Conservation (phyloP, 2,329 filamentous ascomycete species). For the Phaeomoniella chlamydospora region DNA sequence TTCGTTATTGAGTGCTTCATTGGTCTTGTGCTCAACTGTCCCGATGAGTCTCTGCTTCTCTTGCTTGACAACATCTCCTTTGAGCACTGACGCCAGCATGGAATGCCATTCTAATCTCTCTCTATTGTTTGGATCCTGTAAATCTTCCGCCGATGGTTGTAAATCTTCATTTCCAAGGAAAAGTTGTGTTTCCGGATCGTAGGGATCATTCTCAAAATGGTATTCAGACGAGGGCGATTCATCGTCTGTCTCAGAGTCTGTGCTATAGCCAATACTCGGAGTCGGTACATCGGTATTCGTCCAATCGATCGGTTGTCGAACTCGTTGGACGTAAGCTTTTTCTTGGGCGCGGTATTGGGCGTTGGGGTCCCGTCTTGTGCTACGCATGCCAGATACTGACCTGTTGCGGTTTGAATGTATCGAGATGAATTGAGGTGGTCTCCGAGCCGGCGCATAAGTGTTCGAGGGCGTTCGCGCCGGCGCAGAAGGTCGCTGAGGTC, state of each 20-base stretch:
- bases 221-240: conserved; percentile 78
- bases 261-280: conserved; percentile 50
- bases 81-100: conserved; percentile 90
- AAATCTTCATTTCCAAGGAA: conserved; percentile 75
- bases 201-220: conserved; percentile 66
- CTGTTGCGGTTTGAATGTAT: conserved; percentile 35
- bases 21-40: conserved; percentile 57
- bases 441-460: conserved; percentile 56
- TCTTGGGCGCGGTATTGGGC: conserved; percentile 73
- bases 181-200: conserved; percentile 83
- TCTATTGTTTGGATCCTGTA: conserved; percentile 74
- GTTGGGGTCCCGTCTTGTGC: conserved; percentile 47
- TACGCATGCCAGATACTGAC: conserved; percentile 41
- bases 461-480: conserved; percentile 62
- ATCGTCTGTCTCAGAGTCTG: conserved; percentile 76
- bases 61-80: conserved; percentile 91
- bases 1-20: conserved; percentile 51
- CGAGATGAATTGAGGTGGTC: conserved; percentile 33
- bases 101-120: conserved; percentile 95
- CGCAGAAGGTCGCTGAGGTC: conserved; percentile 52
- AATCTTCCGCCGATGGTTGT: conserved; percentile 76
- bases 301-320: conserved; percentile 67
- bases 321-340: conserved; percentile 83
- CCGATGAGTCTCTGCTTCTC: conserved; percentile 94
- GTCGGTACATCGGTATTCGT: conserved; percentile 54